Conservation (phyloP, 306 rosid genomes). For the Datisca glomerata region DNA sequence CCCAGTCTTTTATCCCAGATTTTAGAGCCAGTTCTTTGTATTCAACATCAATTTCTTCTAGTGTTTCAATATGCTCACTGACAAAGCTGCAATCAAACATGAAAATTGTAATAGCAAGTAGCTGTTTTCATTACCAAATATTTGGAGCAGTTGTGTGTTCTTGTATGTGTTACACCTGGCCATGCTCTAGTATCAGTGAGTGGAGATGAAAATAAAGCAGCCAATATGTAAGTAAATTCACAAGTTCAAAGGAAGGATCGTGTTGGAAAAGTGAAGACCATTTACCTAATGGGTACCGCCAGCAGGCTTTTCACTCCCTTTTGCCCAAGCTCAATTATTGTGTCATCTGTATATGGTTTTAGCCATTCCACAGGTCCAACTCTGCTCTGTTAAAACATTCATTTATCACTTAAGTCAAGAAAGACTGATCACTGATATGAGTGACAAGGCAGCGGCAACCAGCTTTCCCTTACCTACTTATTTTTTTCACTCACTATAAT, state of each 20-base stretch:
- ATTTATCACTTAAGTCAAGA: constrained; percentile 7
- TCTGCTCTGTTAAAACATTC: constrained; percentile 63
- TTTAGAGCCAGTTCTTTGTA: constrained; percentile 87
- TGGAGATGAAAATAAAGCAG: too few species aligned
- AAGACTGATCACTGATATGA: background rate
- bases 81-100: constrained; percentile 73
- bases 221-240: background rate
- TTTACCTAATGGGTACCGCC: constrained; percentile 95
- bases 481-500: too few species aligned
- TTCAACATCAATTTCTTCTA: constrained; percentile 96
- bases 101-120: constrained; percentile 5
- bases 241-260: background rate
- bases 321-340: constrained; percentile 87
- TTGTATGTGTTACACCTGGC: too few species aligned
- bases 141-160: too few species aligned
- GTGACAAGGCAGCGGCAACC: background rate
- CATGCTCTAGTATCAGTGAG: too few species aligned
- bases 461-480: too few species aligned
- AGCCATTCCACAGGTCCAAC: constrained; percentile 99
- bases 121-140: background rate
- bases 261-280: background rate
- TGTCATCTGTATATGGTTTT: constrained; percentile 95
- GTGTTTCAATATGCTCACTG: constrained; percentile 96
- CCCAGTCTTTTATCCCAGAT: constrained; percentile 92
- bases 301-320: constrained; percentile 75